Conservation (phyloP, 148 eudicot species). For the Diospyros lotus region DNA sequence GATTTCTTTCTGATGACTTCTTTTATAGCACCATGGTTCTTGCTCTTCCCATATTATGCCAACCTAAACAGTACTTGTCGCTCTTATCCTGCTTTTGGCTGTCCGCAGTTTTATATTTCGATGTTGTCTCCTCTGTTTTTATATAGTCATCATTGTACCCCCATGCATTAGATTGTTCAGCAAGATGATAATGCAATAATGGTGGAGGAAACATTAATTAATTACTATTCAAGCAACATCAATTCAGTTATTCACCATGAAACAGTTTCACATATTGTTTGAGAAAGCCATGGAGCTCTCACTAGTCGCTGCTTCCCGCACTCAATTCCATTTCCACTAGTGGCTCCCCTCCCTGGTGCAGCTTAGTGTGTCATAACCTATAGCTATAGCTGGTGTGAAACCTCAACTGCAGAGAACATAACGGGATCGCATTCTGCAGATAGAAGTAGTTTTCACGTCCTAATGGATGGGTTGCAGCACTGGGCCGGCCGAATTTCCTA, state of each 20-base stretch:
- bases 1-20: too few relatives aligned
- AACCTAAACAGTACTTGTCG: too few relatives aligned
- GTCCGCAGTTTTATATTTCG: too few relatives aligned
- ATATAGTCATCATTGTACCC: too few relatives aligned
- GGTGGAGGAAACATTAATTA: not conserved
- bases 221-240: not conserved
- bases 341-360: constrained; percentile 29
- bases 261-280: not conserved
- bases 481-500: constrained; percentile 46
- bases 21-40: too few relatives aligned
- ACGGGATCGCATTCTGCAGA: constrained; percentile 50
- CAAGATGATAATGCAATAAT: not conserved
- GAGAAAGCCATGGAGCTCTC: not conserved
- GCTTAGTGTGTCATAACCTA: constrained; percentile 30
- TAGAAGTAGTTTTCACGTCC: constrained; percentile 43
- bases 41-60: too few relatives aligned
- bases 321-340: constrained; percentile 39
- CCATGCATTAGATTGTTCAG: not conserved
- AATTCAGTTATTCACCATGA: constrained; percentile 2
- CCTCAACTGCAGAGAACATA: constrained; percentile 30
- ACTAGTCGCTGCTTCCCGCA: constrained; percentile 38
- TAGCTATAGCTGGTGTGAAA: constrained; percentile 11
- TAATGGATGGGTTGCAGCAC: constrained; percentile 71
- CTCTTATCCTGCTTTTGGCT: too few relatives aligned
- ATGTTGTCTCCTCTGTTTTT: too few relatives aligned